phyloP scores from a whole-genome alignment of 257 asterid species.

The Fraxinus cuspidata region DNA sequence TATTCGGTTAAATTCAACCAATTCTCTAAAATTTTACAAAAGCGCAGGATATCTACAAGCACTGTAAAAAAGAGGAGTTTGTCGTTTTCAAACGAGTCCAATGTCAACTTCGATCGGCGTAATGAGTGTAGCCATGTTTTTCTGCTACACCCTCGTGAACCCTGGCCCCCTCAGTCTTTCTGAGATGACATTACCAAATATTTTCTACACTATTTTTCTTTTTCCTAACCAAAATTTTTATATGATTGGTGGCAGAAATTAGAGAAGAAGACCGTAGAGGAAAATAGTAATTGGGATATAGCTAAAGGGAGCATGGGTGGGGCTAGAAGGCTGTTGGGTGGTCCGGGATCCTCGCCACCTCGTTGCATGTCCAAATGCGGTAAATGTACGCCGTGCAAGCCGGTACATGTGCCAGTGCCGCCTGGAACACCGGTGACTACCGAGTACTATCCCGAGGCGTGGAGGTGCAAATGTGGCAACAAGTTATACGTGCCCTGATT shows the following conservation, averaged over 20 bases:
- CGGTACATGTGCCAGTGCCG: constrained; percentile 63
- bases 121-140: constrained; percentile 36
- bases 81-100: constrained; percentile 23
- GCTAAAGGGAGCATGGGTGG: neutral
- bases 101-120: constrained; percentile 25
- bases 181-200: neutral
- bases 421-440: constrained; percentile 56
- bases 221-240: neutral
- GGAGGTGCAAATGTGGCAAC: constrained; percentile 70
- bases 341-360: constrained; percentile 65
- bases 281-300: no score
- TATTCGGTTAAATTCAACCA: no score
- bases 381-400: constrained; percentile 58
- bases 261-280: neutral
- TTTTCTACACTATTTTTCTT: constrained; percentile 7
- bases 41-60: constrained; percentile 19
- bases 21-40: no score
- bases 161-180: constrained; percentile 20
- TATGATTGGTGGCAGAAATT: no score
- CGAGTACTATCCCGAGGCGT: constrained; percentile 60
- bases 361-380: constrained; percentile 57
- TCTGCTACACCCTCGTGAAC: constrained; percentile 37
- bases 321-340: constrained; percentile 48
- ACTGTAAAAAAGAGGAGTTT: constrained; percentile 18
- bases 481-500: constrained; percentile 49